Evolutionary conservation across 2,329 filamentous ascomycete genomes (phyloP).

Genomic region (Phialophora macrospora): DNA sequence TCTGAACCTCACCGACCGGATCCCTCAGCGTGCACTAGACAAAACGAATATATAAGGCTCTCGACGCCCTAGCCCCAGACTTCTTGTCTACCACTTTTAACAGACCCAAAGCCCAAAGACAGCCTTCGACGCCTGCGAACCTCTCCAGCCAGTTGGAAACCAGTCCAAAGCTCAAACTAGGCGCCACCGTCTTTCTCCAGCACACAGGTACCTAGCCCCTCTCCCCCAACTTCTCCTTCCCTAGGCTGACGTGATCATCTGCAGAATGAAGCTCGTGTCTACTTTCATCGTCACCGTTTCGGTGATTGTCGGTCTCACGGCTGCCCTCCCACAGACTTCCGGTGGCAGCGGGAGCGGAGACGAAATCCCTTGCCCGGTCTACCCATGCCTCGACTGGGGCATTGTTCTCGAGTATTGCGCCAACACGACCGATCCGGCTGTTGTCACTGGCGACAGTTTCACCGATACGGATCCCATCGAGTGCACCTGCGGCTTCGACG

Average conservation of each 20-base stretch:
- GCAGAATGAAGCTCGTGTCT: background rate
- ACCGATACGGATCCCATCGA: background rate
- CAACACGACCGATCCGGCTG: constrained; percentile 2
- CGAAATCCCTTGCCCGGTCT: background rate
- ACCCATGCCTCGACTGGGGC: background rate
- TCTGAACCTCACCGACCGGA: background rate
- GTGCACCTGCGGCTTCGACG: background rate
- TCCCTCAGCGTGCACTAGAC: background rate
- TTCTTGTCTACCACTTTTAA: background rate
- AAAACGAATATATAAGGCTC: background rate
- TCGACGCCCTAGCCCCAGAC: background rate
- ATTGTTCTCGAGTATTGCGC: background rate
- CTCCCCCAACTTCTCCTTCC: background rate
- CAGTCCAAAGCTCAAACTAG: background rate
- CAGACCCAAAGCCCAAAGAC: background rate
- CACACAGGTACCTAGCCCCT: background rate
- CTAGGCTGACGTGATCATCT: background rate
- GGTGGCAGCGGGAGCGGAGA: background rate
- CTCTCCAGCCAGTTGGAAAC: background rate
- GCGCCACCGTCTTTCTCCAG: background rate
- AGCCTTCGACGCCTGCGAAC: background rate
- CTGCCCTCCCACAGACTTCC: background rate
- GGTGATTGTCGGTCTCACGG: background rate
- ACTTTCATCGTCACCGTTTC: background rate
- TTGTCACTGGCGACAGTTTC: background rate